Percentiles rank a stretch among this genome's conserved stretches.
Conservation (phyloP, 331 rosid species). For the Ulmus americana region DNA sequence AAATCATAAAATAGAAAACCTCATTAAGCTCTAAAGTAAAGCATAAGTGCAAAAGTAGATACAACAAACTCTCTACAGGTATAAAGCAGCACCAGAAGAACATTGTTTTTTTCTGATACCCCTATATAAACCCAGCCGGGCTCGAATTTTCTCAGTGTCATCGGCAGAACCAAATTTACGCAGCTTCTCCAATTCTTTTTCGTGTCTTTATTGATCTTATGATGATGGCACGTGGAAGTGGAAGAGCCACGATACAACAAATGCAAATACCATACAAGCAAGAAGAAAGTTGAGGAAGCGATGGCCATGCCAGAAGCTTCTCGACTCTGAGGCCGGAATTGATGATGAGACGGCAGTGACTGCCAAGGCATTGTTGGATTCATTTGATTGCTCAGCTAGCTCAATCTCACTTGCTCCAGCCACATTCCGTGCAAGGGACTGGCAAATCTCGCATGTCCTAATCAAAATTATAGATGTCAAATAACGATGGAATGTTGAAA, state of each 20-base stretch:
- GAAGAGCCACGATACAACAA: conserved; percentile 88
- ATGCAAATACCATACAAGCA: conserved; percentile 88
- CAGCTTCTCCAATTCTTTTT: conserved; percentile 10
- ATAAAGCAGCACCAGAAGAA: conserved; percentile 7
- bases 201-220: conserved; percentile 17
- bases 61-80: conserved; percentile 23
- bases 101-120: conserved; percentile 9
- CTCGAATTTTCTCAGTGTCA: conserved; percentile 18
- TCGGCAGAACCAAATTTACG: conserved; percentile 6
- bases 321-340: conserved; percentile 47
- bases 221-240: conserved; percentile 68
- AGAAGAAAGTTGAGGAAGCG: conserved; percentile 80
- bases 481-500: neutral
- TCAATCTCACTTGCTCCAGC: conserved; percentile 50
- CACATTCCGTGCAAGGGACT: conserved; percentile 69
- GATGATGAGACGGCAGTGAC: conserved; percentile 35
- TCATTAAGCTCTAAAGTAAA: conserved; percentile 23
- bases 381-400: conserved; percentile 41
- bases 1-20: conserved; percentile 20
- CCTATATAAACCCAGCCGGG: conserved; percentile 13
- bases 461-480: conserved; percentile 14
- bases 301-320: conserved; percentile 78
- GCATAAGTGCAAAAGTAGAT: conserved; percentile 24
- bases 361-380: conserved; percentile 36
- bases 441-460: conserved; percentile 94